phyloP scores from a whole-genome alignment of 129 eudicot species.

The Centaurea solstitialis region DNA sequence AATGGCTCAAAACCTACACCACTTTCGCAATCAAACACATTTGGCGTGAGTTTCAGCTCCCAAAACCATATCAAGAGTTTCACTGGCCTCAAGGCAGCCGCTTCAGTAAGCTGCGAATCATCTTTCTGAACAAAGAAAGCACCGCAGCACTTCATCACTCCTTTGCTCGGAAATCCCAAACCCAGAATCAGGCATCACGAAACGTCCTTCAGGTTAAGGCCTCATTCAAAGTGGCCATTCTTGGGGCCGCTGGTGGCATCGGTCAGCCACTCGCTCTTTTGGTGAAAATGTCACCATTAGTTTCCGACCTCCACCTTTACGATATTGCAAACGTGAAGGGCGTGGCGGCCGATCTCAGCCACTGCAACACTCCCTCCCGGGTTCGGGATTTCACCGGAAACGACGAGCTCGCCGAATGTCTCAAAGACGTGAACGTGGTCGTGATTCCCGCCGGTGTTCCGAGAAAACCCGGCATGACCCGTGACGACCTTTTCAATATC shows the following conservation, averaged over 20 bases:
- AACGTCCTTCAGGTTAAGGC: slow-evolving; percentile 50
- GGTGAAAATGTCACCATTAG: slow-evolving; percentile 84
- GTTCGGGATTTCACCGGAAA: slow-evolving; percentile 71
- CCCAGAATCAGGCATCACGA: slow-evolving; percentile 16
- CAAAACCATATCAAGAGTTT: slow-evolving; percentile 38
- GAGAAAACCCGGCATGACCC: slow-evolving; percentile 88
- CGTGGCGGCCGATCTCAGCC: slow-evolving; percentile 88
- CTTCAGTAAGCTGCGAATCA: slow-evolving; percentile 28
- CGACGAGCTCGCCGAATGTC: slow-evolving; percentile 52
- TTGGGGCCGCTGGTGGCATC: slow-evolving; percentile 90
- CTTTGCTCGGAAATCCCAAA: slow-evolving; percentile 36
- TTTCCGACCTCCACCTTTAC: slow-evolving; percentile 67
- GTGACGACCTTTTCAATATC: slow-evolving; percentile 85
- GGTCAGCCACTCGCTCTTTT: slow-evolving; percentile 89
- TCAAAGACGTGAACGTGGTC: slow-evolving; percentile 63
- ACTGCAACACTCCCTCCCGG: slow-evolving; percentile 86
- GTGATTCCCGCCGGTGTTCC: slow-evolving; percentile 94
- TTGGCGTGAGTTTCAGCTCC: slow-evolving; percentile 32
- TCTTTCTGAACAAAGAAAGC: slow-evolving; percentile 50
- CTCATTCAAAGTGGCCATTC: slow-evolving; percentile 81
- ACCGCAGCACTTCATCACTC: slow-evolving; percentile 40
- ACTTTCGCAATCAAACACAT: slow-evolving; percentile 42
- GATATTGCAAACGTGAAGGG: slow-evolving; percentile 87
- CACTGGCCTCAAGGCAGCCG: slow-evolving; percentile 59
- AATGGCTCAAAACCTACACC: slow-evolving; percentile 40